Base-by-base conservation (phyloP, 768 basidiomycete species). In the Mycena rebaudengoi region DNA sequence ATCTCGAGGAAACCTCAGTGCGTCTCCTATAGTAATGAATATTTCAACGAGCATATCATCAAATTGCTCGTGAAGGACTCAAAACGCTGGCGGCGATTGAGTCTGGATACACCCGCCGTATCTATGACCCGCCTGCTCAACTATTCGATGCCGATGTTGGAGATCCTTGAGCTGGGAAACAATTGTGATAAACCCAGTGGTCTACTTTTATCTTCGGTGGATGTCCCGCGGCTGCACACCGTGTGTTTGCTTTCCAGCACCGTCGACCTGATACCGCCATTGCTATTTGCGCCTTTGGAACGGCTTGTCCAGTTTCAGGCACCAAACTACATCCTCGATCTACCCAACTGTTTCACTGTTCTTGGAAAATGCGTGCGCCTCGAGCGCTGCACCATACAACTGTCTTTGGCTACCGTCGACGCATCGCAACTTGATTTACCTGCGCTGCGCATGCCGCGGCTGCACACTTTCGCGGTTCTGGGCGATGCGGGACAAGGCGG, bases 101-200 rank as follows among this genome's bases (percentile, higher is more conserved):
- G 67, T 12, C 41, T 74, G 32, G 66, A 58, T 40, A 58, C 67
- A 45, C 66, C 46, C 20, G 33, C 53, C 26, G 13, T 51, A 11
- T 18, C 60, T 13, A 41, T 65, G 33, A 43, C 53, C 21, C 45
- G 44, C 28, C 54, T 69, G 44, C 61, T 71, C 32, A 64, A 62
- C 25, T 54, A 23, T 5, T 33, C 49, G 2, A 55, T 69, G 39
- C 70, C 72, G 18, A 25, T 57, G 16, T 57, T 73, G 14, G 62
- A 70, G 26, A 63, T 58, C 11, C 52, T 74, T 10, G 68, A 67
- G 52, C 25, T 69, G 32, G 82, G 75, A 2, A 75, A 26, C 25
- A 16, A 14, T 8, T 20, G 3, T 10, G n/a, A n/a, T n/a, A n/a
- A n/a, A n/a, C n/a, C 10, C 53, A 7, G 49, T 43, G 12, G 14